A percentile compares a stretch with the other conserved stretches of the same genome.
phyloP scores from a whole-genome alignment of 352 stramenopile species.

The Phytophthora citrophthora region DNA sequence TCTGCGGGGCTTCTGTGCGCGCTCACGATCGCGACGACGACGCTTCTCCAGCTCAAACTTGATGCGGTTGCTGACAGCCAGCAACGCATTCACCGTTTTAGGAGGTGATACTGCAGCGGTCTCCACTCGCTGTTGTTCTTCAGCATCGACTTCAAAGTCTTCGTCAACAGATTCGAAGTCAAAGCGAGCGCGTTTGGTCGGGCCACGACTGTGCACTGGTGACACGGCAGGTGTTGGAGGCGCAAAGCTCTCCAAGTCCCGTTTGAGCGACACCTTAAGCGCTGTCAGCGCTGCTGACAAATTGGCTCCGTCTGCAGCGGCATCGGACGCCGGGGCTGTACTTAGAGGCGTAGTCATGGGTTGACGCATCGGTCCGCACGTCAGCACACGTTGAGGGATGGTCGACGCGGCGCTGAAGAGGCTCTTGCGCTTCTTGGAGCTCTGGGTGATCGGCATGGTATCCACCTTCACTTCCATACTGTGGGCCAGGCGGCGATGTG shows the following conservation, averaged over 20 bases:
- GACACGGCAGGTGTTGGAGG: slow-evolving; percentile 76
- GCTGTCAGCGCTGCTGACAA: slow-evolving; percentile 64
- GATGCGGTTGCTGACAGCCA: slow-evolving; percentile 76
- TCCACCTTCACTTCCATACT: slow-evolving; percentile 44
- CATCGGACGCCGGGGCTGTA: slow-evolving; percentile 10
- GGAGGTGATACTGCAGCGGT: slow-evolving; percentile 21
- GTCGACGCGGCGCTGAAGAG: slow-evolving; percentile 32
- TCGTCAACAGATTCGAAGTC: slow-evolving; percentile 44
- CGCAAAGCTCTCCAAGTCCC: slow-evolving; percentile 72
- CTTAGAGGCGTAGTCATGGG: slow-evolving; percentile 11
- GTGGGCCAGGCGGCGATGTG: slow-evolving; percentile 8
- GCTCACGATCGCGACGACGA: slow-evolving; percentile 55
- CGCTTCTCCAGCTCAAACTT: slow-evolving; percentile 78
- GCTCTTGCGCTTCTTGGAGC: slow-evolving; percentile 78
- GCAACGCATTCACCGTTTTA: slow-evolving; percentile 56
- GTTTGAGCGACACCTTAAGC: slow-evolving; percentile 80
- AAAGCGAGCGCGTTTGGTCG: slow-evolving; percentile 65
- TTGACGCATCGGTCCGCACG: slow-evolving; percentile 18
- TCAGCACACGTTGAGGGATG: slow-evolving; percentile 33
- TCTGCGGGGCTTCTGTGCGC: slow-evolving; percentile 53
- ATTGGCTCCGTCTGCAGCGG: slow-evolving; percentile 48
- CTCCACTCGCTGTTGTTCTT: slow-evolving; percentile 34
- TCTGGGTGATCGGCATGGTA: slow-evolving; percentile 64
- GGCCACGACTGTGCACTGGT: slow-evolving; percentile 50
- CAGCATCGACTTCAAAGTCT: slow-evolving; percentile 25